A percentile compares a stretch with the other conserved stretches of the same genome.
phyloP scores from a whole-genome alignment of 2,329 filamentous ascomycete species.

The Capronia americana region DNA sequence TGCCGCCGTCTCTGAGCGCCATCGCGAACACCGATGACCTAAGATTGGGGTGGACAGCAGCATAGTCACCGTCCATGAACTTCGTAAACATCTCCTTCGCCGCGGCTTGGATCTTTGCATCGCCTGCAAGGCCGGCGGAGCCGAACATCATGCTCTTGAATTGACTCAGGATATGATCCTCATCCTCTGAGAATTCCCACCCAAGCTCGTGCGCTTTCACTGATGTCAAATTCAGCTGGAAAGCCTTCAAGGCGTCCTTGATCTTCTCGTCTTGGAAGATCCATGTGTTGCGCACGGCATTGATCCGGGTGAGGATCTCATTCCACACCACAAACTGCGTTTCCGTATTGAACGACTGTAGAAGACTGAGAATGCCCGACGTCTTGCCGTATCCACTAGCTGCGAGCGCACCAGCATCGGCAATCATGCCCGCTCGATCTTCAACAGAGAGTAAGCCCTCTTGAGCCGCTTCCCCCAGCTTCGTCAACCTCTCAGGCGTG shows the following conservation, averaged over 20 bases:
- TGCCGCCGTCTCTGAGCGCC: constrained; percentile 80
- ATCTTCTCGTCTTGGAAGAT: constrained; percentile 77
- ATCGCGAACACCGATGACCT: constrained; percentile 86
- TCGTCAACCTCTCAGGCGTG: constrained; percentile 78
- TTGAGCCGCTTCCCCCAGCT: constrained; percentile 86
- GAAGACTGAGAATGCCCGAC: constrained; percentile 81
- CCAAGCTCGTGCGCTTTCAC: constrained; percentile 84
- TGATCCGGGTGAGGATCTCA: constrained; percentile 81
- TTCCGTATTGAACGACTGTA: constrained; percentile 83
- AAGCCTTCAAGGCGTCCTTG: constrained; percentile 78
- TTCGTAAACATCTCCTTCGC: constrained; percentile 90
- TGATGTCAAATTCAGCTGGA: constrained; percentile 79
- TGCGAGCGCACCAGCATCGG: constrained; percentile 87
- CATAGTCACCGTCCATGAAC: constrained; percentile 77
- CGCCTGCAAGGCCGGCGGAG: constrained; percentile 78
- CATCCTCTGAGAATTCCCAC: constrained; percentile 83
- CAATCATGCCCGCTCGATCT: constrained; percentile 92
- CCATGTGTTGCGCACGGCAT: constrained; percentile 83
- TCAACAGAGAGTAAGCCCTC: constrained; percentile 80
- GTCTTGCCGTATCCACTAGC: constrained; percentile 93
- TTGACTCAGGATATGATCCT: constrained; percentile 89
- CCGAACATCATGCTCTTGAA: constrained; percentile 94
- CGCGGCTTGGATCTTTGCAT: constrained; percentile 76
- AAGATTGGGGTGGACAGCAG: constrained; percentile 89
- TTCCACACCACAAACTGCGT: constrained; percentile 94